A percentile compares a stretch with the other conserved stretches of the same genome.
phyloP scores from a whole-genome alignment of 2,329 filamentous ascomycete species.

The Venturia carpophila region DNA sequence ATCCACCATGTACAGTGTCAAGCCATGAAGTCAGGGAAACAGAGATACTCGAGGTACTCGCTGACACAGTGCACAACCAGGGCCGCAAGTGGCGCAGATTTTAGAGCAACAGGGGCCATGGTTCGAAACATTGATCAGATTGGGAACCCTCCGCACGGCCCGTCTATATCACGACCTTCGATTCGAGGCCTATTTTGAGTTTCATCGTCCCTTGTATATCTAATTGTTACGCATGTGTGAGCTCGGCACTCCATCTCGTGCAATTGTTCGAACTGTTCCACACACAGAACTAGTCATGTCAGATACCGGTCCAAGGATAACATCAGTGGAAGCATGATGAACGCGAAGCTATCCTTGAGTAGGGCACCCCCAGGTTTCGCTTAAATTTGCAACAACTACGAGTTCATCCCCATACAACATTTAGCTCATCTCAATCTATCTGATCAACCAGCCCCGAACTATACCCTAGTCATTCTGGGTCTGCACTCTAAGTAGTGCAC shows the following conservation, averaged over 20 bases:
- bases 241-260: not conserved
- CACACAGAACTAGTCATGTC: not conserved
- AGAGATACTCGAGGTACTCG: too few relatives aligned
- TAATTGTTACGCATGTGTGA: not conserved
- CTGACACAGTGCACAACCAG: not conserved
- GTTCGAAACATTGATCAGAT: not conserved
- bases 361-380: not conserved
- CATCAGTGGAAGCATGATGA: not conserved
- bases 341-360: not conserved
- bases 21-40: too few relatives aligned
- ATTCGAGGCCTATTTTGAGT: not conserved
- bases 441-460: not conserved
- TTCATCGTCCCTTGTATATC: not conserved
- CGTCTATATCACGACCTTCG: not conserved
- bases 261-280: not conserved
- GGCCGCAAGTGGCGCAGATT: not conserved
- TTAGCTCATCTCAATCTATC: not conserved
- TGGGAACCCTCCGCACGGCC: not conserved
- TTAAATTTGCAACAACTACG: slow-evolving; percentile 8
- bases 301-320: not conserved
- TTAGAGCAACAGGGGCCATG: not conserved
- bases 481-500: not conserved
- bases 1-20: not conserved
- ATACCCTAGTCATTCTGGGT: not conserved
- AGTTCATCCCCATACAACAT: slow-evolving; percentile 3